phyloP scores from a whole-genome alignment of 1,284 basidiomycete species.

The Papiliotrema flavescens region DNA sequence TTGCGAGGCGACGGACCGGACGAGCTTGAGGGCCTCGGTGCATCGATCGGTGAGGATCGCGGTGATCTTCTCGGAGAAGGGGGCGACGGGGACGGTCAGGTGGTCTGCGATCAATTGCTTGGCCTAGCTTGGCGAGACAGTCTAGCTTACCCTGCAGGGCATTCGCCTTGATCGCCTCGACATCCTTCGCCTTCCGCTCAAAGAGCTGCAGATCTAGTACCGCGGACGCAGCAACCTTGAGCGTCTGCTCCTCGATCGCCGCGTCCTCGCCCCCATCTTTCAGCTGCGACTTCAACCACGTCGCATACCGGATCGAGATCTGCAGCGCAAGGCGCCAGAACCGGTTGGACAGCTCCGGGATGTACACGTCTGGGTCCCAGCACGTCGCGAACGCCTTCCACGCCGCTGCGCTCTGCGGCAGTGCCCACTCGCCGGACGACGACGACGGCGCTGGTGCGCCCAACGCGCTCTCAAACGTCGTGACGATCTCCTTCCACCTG shows the following conservation, averaged over 20 bases:
- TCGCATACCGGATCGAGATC: conserved; percentile 15
- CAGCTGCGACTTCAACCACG: conserved; percentile 76
- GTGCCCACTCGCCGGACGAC: conserved; percentile 26
- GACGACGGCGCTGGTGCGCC: conserved; percentile 11
- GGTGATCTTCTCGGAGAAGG: conserved; percentile 61
- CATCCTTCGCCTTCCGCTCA: conserved; percentile 7
- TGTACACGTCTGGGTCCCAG: conserved; percentile 79
- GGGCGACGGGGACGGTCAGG: conserved; percentile 13
- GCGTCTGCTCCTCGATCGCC: conserved; percentile 56
- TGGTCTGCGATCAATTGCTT: conserved; percentile 13
- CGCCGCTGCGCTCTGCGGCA: conserved; percentile 62
- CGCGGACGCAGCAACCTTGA: conserved; percentile 22
- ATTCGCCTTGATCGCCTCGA: conserved; percentile 16
- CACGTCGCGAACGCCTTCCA: conserved; percentile 71
- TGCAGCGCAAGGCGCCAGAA: conserved; percentile 88
- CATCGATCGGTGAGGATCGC: conserved; percentile 70
- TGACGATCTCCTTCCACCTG: conserved; percentile 91
- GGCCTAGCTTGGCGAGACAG: neutral
- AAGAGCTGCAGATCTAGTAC: conserved; percentile 36
- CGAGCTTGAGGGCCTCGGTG: conserved; percentile 77
- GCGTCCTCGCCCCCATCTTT: conserved; percentile 49
- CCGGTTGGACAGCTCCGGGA: conserved; percentile 71
- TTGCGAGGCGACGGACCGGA: conserved; percentile 81
- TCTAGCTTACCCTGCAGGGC: conserved; percentile 15
- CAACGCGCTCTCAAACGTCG: conserved; percentile 66